A percentile compares a stretch with the other conserved stretches of the same genome.
These are phyloP conservation scores for Sarcodon sp. DNA, from an alignment of 768 basidiomycete species.

Conservation along the genomic window DNA sequence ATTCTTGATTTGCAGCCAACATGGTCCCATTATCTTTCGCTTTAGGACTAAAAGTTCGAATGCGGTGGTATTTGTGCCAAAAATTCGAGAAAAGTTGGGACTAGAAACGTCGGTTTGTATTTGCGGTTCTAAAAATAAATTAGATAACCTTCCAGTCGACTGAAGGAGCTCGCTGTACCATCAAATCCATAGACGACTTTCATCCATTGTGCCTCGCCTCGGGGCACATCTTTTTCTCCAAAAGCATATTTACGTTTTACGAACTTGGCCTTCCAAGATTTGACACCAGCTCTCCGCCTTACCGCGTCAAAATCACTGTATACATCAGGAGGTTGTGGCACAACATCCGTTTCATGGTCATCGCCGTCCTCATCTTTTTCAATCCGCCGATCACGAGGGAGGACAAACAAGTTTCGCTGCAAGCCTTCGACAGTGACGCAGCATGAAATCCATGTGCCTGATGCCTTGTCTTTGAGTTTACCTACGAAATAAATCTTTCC, in stretches of 20 bases:
- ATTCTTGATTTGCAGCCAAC: slow-evolving; percentile 84
- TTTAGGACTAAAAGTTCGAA: slow-evolving; percentile 92
- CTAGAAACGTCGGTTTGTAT: slow-evolving; percentile 64
- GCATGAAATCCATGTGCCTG: slow-evolving; percentile 64
- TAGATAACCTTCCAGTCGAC: not conserved
- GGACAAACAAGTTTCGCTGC: slow-evolving; percentile 81
- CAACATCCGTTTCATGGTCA: slow-evolving; percentile 59
- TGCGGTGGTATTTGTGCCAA: slow-evolving; percentile 85
- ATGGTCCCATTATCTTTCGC: slow-evolving; percentile 97
- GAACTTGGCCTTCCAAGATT: slow-evolving; percentile 65
- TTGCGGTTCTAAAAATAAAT: slow-evolving; percentile 40
- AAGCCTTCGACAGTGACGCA: slow-evolving; percentile 79
- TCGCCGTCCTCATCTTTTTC: slow-evolving; percentile 45
- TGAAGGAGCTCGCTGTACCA: slow-evolving; percentile 31
- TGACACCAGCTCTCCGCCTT: slow-evolving; percentile 56
- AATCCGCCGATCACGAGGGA: slow-evolving; percentile 60
- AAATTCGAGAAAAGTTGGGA: slow-evolving; percentile 75
- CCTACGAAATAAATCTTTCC: slow-evolving; percentile 85
- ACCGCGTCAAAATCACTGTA: slow-evolving; percentile 76
- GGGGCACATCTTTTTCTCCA: slow-evolving; percentile 71
- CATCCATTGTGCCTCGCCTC: slow-evolving; percentile 74
- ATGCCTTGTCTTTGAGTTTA: slow-evolving; percentile 73
- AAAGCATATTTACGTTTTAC: slow-evolving; percentile 91
- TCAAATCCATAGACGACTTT: slow-evolving; percentile 89
- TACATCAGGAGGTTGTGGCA: slow-evolving; percentile 61